Evolutionary conservation across 495 filamentous ascomycete species (phyloP), one percentile per base, ranked within the genome.

Genomic region (Sabuloglossum arenarium): DNA sequence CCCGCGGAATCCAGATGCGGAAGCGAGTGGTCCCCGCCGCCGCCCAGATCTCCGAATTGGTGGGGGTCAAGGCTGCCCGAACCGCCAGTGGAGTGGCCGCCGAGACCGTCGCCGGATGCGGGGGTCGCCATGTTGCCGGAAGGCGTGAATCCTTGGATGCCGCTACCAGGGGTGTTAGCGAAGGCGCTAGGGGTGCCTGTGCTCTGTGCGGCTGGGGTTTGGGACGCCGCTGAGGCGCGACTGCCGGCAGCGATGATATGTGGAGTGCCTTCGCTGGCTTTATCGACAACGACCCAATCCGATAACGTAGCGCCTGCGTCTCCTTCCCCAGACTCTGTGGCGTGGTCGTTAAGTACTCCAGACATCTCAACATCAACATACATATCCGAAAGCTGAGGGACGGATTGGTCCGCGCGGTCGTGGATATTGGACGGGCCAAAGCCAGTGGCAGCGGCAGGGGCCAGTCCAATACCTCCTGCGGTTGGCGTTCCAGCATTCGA

Each of bases 241-340:
- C n/a, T n/a, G n/a, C n/a, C n/a, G n/a, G n/a, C n/a, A n/a, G n/a
- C n/a, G n/a, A n/a, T n/a, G n/a, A n/a, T n/a, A n/a, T n/a, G n/a
- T 8, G 34, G 34, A 39, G 34, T 39, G 34, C 34, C 34, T 39
- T 8, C 34, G 34, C 34, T 39, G 34, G 34, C 16, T 39, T 39
- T 39, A 16, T 39, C 34, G 8, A 39, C 34, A 16, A 6, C 42
- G 66, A 43, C 58, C 63, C 3, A 60, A 60, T 42, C 59, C 16
- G 34, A 8, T 39, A 39, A 39, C 8, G 34, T 39, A 16, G 34
- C 34, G 16, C 34, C 34, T n/a, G n/a, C n/a, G n/a, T n/a, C n/a
- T n/a, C n/a, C n/a, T 16, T 39, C 34, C 8, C 8, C 34, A 39
- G 34, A 8, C 8, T 39, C 16, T 71, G 8, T 8, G 16, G 8